phyloP scores from a whole-genome alignment of 2,329 filamentous ascomycete genomes.

The Cercospora nicotianae region DNA sequence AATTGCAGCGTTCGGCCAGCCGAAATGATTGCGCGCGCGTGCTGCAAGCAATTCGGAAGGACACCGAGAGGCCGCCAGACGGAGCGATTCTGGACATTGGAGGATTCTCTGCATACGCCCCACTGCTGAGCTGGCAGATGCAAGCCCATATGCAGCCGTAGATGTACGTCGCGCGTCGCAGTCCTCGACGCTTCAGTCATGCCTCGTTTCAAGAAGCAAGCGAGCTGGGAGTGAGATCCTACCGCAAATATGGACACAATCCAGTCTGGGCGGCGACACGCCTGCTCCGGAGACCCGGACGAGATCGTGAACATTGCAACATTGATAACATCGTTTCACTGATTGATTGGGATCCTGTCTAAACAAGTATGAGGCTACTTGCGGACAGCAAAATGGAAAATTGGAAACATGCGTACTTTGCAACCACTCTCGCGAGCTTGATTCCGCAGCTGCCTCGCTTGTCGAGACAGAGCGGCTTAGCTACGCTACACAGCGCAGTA shows the following conservation, averaged over 20 bases:
- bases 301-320: neutral
- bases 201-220: neutral
- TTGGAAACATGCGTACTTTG: too few relatives aligned
- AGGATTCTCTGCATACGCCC: constrained; percentile 2
- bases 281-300: neutral
- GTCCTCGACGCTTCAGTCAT: neutral
- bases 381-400: too few relatives aligned
- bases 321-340: too few relatives aligned
- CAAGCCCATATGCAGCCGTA: constrained; percentile 1
- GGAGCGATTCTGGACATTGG: constrained; percentile 11
- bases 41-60: constrained; percentile 10
- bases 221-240: neutral
- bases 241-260: neutral
- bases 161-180: neutral
- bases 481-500: too few relatives aligned
- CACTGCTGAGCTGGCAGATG: constrained; percentile 8
- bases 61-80: constrained; percentile 12
- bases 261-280: neutral
- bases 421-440: too few relatives aligned
- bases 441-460: too few relatives aligned
- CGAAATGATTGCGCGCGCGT: neutral
- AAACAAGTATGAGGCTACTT: too few relatives aligned
- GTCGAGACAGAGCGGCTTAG: too few relatives aligned
- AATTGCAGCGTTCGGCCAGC: neutral
- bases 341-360: too few relatives aligned